These are phyloP conservation scores for Hansenula sp. DNA, from an alignment of 1,139 yeast species.

Conservation along the genomic window DNA sequence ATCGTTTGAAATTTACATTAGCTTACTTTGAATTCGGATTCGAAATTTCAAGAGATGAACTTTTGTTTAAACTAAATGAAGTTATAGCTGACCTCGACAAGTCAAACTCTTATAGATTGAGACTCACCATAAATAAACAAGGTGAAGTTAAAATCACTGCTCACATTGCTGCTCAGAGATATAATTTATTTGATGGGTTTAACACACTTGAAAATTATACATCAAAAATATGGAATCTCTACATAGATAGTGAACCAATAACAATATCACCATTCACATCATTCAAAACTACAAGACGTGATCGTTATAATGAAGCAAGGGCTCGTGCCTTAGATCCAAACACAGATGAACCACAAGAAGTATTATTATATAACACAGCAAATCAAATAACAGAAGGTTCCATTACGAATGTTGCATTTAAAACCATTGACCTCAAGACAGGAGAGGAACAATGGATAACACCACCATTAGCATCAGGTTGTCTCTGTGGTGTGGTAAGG, in stretches of 20 bases:
- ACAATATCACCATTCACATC: conserved; percentile 75
- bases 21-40: conserved; percentile 49
- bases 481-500: conserved; percentile 82
- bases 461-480: conserved; percentile 72
- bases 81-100: conserved; percentile 30
- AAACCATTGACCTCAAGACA: conserved; percentile 23
- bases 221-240: conserved; percentile 49
- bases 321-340: conserved; percentile 30
- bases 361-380: conserved; percentile 58
- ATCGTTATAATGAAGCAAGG: conserved; percentile 61
- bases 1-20: conserved; percentile 51
- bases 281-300: conserved; percentile 79
- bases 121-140: conserved; percentile 44
- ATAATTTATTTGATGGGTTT: conserved; percentile 42
- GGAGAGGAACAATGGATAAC: conserved; percentile 62
- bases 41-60: conserved; percentile 36
- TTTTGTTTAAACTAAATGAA: conserved; percentile 41
- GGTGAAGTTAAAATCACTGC: conserved; percentile 55
- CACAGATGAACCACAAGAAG: conserved; percentile 58
- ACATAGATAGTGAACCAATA: conserved; percentile 51
- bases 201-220: conserved; percentile 21
- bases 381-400: conserved; percentile 77
- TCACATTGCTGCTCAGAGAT: conserved; percentile 32
- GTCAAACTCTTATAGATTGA: conserved; percentile 47
- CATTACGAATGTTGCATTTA: conserved; percentile 74